Base-by-base conservation (phyloP, 768 basidiomycete genomes). In the Hygrophorus pudorinus region DNA sequence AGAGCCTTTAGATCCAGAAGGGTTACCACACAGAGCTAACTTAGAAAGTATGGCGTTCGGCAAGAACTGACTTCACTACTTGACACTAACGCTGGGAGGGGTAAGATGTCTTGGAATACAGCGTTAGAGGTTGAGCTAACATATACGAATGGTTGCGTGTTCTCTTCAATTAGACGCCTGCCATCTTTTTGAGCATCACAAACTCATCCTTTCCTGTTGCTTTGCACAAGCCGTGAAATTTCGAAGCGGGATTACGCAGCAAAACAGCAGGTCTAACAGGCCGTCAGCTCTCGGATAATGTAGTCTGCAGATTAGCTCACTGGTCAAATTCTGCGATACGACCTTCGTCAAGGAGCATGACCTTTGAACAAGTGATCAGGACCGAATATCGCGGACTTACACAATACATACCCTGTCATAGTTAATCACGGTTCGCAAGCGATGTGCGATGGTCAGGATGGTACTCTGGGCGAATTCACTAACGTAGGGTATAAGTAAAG, bases 401-500 rank as follows among this genome's bases (percentile, higher is more conserved):
- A 18, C 21, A n/a, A 37, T 1, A 65, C 80, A 47, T 63, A 82
- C 84, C 51, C 80, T 73, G 58, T 90, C 81, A 51, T 89, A 91
- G 54, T 90, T 86, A 44, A 91, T 87, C 39, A 85, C 81, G 2
- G 83, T 85, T 3, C 81, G 71, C 44, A 86, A 65, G 8, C 81
- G 75, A 62, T 90, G 87, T 10, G 87, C 86, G 44, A 90, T 87
- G 1, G 85, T 89, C 27, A 89, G 62, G 45, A 88, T 85, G 0
- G 85, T 91, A 57, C 82, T 86, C 13, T 80, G 72, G 3, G 82
- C 77, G 50, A 89, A 90, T 65, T 83, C 79, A 10, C 81, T 85
- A 53, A 3, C 35, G 1, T 24, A 41, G 18, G 33, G 30, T 17
- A 12, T 9, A 28, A 38, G 14, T 14, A 17, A 11, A 18, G 21